These are phyloP conservation scores for Solanum paucissectum DNA, from an alignment of 257 asterid genomes.

Conservation along the genomic window DNA sequence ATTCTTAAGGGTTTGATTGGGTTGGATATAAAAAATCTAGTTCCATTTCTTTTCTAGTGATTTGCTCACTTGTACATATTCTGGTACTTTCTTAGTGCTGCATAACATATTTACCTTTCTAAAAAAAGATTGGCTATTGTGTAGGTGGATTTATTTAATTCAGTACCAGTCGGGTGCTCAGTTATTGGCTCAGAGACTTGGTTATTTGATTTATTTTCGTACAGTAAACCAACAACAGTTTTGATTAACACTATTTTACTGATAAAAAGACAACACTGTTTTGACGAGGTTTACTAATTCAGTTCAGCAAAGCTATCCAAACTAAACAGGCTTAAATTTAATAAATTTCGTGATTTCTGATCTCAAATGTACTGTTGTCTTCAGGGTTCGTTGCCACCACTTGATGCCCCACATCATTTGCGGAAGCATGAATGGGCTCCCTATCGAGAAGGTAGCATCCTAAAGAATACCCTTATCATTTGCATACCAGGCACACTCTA, in stretches of 20 bases:
- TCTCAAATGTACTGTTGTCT: background rate
- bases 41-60: background rate
- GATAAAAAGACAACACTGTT: background rate
- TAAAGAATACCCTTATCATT: background rate
- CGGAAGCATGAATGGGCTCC: conserved; percentile 97
- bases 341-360: background rate
- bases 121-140: background rate
- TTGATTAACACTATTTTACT: background rate
- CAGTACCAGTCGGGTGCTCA: background rate
- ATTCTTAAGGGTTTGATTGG: background rate
- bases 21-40: background rate
- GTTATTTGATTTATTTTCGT: background rate
- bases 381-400: conserved; percentile 89
- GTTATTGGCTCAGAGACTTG: background rate
- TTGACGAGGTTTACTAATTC: background rate
- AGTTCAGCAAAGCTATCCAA: background rate
- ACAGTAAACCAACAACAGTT: background rate
- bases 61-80: background rate
- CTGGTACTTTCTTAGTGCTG: background rate
- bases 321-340: background rate
- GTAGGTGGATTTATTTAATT: background rate
- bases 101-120: background rate
- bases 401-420: conserved; percentile 93
- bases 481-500: background rate
- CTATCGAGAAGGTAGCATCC: conserved; percentile 79